A percentile compares a stretch with the other conserved stretches of the same genome.
Evolutionary conservation across 2,329 filamentous ascomycete genomes (phyloP).

Genomic region (Ceratocystis albifundus): DNA sequence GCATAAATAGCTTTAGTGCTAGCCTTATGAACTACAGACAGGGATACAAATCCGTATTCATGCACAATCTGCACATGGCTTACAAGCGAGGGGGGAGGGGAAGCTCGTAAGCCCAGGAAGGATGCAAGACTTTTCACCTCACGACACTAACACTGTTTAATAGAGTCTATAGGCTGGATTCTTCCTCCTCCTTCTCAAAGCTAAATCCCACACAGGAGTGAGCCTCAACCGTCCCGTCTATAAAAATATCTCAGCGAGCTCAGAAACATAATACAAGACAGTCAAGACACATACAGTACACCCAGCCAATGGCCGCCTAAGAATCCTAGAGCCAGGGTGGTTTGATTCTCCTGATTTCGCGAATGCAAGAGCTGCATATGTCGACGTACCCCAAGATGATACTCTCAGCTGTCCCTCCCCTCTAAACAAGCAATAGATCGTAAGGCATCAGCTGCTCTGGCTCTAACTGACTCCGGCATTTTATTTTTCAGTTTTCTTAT

Average conservation of each 20-base stretch:
- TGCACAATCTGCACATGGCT: slow-evolving; percentile 3
- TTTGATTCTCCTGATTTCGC: slow-evolving; percentile 17
- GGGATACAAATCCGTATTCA: slow-evolving; percentile 4
- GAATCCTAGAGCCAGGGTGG: not conserved
- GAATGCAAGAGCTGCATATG: slow-evolving; percentile 14
- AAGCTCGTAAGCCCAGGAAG: not conserved
- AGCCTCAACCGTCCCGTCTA: too few species aligned
- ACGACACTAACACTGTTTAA: too few species aligned
- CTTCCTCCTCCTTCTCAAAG: too few species aligned
- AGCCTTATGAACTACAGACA: slow-evolving; percentile 8
- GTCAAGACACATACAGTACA: not conserved
- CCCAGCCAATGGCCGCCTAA: not conserved
- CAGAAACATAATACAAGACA: not conserved
- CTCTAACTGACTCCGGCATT: not conserved
- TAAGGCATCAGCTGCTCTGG: not conserved
- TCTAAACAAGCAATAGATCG: too few species aligned
- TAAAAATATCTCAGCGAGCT: too few species aligned
- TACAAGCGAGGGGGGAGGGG: slow-evolving; percentile 3
- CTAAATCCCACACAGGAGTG: too few species aligned
- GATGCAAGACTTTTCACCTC: too few species aligned
- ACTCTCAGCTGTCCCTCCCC: not conserved
- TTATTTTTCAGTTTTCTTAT: not conserved
- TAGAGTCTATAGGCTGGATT: too few species aligned
- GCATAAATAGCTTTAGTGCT: slow-evolving; percentile 13
- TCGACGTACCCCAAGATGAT: not conserved